A percentile compares a stretch with the other conserved stretches of the same genome.
Evolutionary conservation across 2,329 filamentous ascomycete genomes (phyloP).

Genomic region (Colletotrichum tabaci): DNA sequence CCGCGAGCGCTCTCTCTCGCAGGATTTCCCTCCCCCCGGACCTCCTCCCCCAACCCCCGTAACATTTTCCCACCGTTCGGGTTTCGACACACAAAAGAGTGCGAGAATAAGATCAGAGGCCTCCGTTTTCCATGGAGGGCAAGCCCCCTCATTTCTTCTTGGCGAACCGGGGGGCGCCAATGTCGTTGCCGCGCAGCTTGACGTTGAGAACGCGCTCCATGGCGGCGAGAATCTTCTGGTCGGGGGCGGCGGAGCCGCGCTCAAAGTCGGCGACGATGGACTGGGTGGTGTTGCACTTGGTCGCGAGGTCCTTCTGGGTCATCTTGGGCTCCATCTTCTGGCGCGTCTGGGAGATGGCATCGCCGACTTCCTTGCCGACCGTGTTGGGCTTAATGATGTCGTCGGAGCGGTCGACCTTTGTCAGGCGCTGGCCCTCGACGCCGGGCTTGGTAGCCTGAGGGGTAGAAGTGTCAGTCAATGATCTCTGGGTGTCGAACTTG

Average conservation of each 20-base stretch:
- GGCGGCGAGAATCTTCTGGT: slow-evolving; percentile 83
- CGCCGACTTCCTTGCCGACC: slow-evolving; percentile 83
- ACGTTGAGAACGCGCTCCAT: slow-evolving; percentile 92
- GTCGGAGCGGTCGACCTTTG: slow-evolving; percentile 97
- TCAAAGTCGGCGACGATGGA: slow-evolving; percentile 88
- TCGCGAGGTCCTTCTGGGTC: slow-evolving; percentile 91
- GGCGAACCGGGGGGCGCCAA: slow-evolving; percentile 86
- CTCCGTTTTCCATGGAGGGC: neutral
- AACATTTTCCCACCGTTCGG: slow-evolving; percentile 1
- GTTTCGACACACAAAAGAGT: neutral
- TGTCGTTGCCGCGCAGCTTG: slow-evolving; percentile 87
- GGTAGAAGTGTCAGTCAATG: slow-evolving; percentile 41
- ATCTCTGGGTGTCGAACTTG: neutral
- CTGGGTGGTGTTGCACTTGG: slow-evolving; percentile 89
- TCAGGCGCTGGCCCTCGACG: slow-evolving; percentile 92
- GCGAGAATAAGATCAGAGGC: neutral
- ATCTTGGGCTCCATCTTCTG: slow-evolving; percentile 91
- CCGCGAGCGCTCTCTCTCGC: slow-evolving; percentile 16
- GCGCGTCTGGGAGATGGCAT: slow-evolving; percentile 85
- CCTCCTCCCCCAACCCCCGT: neutral
- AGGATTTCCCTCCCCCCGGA: neutral
- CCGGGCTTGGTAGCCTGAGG: slow-evolving; percentile 64
- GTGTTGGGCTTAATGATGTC: slow-evolving; percentile 99
- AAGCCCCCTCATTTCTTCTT: slow-evolving; percentile 72
- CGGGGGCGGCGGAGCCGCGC: slow-evolving; percentile 81